phyloP scores from a whole-genome alignment of 345 rosid genomes.

The Carallia brachiata region DNA sequence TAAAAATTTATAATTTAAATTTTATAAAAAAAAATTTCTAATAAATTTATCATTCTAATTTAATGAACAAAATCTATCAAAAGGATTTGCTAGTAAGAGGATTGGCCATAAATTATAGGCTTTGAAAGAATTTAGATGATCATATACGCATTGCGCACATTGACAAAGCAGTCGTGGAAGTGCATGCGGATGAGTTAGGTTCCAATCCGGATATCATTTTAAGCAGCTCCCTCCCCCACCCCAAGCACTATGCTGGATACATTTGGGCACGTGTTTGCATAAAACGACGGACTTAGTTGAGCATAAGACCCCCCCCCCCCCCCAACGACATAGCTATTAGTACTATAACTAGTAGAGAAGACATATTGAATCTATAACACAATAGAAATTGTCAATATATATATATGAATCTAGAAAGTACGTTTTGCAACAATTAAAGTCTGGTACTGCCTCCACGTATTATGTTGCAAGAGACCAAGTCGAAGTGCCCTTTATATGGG shows the following conservation, averaged over 20 bases:
- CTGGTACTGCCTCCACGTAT: no score
- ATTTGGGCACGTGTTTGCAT: slow-evolving; percentile 26
- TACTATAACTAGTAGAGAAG: background rate
- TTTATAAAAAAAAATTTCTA: no score
- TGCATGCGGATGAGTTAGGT: slow-evolving; percentile 35
- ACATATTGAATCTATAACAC: background rate
- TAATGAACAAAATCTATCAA: no score
- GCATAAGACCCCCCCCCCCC: slow-evolving; percentile 10
- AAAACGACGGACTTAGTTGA: slow-evolving; percentile 28
- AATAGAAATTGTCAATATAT: no score
- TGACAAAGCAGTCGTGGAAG: slow-evolving; percentile 43
- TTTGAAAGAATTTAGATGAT: background rate
- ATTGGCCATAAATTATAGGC: no score
- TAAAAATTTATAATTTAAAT: no score
- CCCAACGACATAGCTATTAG: slow-evolving; percentile 16
- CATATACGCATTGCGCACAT: slow-evolving; percentile 13
- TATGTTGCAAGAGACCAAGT: no score
- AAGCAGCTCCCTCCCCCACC: slow-evolving; percentile 15
- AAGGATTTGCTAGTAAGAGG: no score
- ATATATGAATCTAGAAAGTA: background rate
- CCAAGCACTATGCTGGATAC: slow-evolving; percentile 14
- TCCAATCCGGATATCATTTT: slow-evolving; percentile 14
- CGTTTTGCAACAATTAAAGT: background rate
- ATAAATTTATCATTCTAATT: no score
- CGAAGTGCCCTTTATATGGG: background rate